Percentiles rank a stretch among this genome's conserved stretches.
Conservation (phyloP, 345 rosid genomes). For the Arabis alpina region DNA sequence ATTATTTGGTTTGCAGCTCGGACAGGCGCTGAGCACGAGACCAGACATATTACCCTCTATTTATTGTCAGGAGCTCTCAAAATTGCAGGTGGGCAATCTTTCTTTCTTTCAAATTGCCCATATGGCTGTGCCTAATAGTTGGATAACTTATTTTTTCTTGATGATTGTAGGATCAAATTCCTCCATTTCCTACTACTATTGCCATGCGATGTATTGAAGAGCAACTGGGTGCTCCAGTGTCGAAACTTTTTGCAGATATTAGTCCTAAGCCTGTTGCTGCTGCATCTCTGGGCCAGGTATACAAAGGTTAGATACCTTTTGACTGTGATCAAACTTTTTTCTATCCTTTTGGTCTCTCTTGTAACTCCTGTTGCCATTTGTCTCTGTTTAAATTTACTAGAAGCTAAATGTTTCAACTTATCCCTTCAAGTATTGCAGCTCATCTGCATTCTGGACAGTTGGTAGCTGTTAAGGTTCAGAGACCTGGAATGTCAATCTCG, state of each 20-base stretch:
- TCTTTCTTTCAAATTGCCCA: conserved; percentile 22
- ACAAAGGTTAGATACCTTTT: conserved; percentile 72
- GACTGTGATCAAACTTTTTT: conserved; percentile 19
- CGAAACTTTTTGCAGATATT: conserved; percentile 81
- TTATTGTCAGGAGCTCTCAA: conserved; percentile 92
- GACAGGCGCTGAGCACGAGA: conserved; percentile 97
- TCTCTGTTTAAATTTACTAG: conserved; percentile 19
- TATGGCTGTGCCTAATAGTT: neutral
- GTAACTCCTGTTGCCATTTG: neutral
- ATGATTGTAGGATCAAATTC: conserved; percentile 82
- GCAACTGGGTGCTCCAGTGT: conserved; percentile 71
- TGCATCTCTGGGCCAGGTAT: conserved; percentile 97
- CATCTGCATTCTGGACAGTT: conserved; percentile 96
- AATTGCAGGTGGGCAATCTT: conserved; percentile 67
- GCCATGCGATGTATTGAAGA: conserved; percentile 86
- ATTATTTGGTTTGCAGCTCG: conserved; percentile 63
- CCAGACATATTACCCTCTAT: conserved; percentile 83
- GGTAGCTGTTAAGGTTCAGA: conserved; percentile 97
- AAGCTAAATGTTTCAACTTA: conserved; percentile 40
- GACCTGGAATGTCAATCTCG: conserved; percentile 82
- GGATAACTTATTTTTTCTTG: conserved; percentile 26
- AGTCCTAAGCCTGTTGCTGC: conserved; percentile 90
- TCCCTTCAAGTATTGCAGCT: conserved; percentile 77
- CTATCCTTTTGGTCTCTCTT: conserved; percentile 21
- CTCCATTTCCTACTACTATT: conserved; percentile 78